These are phyloP conservation scores for Glarea lozoyensis DNA, from an alignment of 495 filamentous ascomycete species.

Conservation along the genomic window DNA sequence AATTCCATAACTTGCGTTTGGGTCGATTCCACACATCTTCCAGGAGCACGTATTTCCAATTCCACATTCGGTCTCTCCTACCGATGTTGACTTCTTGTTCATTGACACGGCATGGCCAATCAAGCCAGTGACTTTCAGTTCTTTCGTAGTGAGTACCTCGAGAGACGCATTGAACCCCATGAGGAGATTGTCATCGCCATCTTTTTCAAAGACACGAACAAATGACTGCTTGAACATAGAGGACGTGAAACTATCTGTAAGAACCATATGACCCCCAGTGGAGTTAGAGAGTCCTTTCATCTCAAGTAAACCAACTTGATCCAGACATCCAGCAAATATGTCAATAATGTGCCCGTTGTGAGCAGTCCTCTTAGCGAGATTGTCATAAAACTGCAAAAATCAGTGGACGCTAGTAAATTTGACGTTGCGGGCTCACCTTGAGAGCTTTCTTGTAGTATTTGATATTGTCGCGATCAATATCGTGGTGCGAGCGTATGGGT, in stretches of 20 bases:
- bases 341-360: constrained; percentile 98
- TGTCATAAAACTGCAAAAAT: constrained; percentile 72
- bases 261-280: constrained; percentile 95
- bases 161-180: constrained; percentile 99
- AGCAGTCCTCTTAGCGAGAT: constrained; percentile 87
- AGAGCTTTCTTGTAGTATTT: constrained; percentile 99
- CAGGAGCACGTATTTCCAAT: constrained; percentile 98
- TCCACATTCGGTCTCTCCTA: constrained; percentile 96
- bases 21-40: constrained; percentile 99
- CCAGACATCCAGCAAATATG: constrained; percentile 95
- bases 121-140: constrained; percentile 95
- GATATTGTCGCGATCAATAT: constrained; percentile 97
- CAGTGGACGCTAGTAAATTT: not conserved
- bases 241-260: constrained; percentile 97
- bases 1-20: constrained; percentile 83
- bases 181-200: constrained; percentile 82
- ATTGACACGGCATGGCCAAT: constrained; percentile 95
- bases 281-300: constrained; percentile 98
- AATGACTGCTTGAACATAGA: constrained; percentile 99
- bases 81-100: constrained; percentile 96
- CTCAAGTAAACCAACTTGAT: constrained; percentile 95
- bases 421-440: constrained; percentile 52
- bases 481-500: constrained; percentile 96
- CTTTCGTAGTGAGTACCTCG: constrained; percentile 95
- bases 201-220: constrained; percentile 94